Evolutionary conservation across 192 early-diverging fungal species (phyloP), one percentile per base, ranked within the genome.

Genomic region (Kickxella alabastrina): DNA sequence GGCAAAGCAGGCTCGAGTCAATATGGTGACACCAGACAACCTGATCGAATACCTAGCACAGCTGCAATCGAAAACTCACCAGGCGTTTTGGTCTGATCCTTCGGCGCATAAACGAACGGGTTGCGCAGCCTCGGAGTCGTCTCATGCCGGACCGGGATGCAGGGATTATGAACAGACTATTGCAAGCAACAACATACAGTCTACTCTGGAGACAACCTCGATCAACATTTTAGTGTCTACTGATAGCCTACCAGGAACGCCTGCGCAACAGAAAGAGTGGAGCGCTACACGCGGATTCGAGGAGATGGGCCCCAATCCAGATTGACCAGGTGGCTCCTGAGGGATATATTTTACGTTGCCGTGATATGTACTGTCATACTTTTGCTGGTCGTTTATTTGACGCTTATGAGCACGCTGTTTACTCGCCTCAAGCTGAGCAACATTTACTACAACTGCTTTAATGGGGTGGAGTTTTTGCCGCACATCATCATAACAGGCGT

Each of bases 21-120:
- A 61, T 24, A 54, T 59, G 12, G 66, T 69, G 13, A 62, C 59
- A 3, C 59, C 59, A 10, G 59, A 69, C 14, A 69, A 69, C 45
- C 43, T 69, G 15, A 24, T 69, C n/a, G 54, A 40, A 6, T 57
- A 69, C 14, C 21, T 57, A 21, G 14, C 0, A 12, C 23, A 47
- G 12, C 45, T 49, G 17, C 55, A 37, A 6, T 14, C 36, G 10
- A 21, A 25, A 13, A 31, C 55, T 3, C 45, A 49, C 1, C 24
- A 22, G 10, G 25, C 32, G 5, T n/a, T 49, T 48, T 48, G 55
- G 46, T 10, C 31, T 9, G 27, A 29, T 4, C 21, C 46, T 9
- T 27, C 46, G 1, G 31, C n/a, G 3, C 13, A 2, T 27, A 48
- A 29, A 15, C n/a, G n/a, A n/a, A n/a, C n/a, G n/a, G n/a, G n/a